These are phyloP conservation scores for Tulasnella sp. DNA, from an alignment of 768 basidiomycete genomes.

Conservation along the genomic window DNA sequence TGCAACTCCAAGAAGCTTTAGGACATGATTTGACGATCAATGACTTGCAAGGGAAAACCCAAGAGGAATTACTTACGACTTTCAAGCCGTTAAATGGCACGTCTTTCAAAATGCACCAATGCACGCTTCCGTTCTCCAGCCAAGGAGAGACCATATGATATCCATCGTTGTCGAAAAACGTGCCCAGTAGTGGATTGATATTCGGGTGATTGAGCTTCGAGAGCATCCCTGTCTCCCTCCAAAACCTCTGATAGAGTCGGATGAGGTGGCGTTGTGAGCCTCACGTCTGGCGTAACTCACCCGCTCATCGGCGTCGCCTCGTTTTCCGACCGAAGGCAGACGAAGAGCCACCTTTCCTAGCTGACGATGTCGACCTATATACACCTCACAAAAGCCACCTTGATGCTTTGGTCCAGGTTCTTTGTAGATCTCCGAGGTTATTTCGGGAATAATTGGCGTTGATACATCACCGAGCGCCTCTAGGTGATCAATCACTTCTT, in stretches of 20 bases:
- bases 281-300: not conserved
- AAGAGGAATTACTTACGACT: not conserved
- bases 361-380: not conserved
- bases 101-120: not conserved
- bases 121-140: slow-evolving; percentile 22
- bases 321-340: not conserved
- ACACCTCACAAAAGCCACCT: slow-evolving; percentile 20
- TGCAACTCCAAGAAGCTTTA: slow-evolving; percentile 24
- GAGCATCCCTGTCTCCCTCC: slow-evolving; percentile 15
- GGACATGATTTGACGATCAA: not conserved
- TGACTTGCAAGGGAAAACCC: no score
- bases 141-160: slow-evolving; percentile 30
- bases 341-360: slow-evolving; percentile 18
- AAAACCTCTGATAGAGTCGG: not conserved
- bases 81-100: slow-evolving; percentile 8
- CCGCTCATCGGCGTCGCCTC: not conserved
- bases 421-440: not conserved
- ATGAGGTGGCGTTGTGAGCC: not conserved
- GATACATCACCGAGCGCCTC: not conserved
- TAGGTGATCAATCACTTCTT: not conserved
- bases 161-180: slow-evolving; percentile 3
- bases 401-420: not conserved
- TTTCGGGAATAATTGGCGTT: not conserved
- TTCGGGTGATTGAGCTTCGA: slow-evolving; percentile 22
- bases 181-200: slow-evolving; percentile 17